Evolutionary conservation across 768 basidiomycete genomes (phyloP).

Genomic region (Exidia glandulosa): DNA sequence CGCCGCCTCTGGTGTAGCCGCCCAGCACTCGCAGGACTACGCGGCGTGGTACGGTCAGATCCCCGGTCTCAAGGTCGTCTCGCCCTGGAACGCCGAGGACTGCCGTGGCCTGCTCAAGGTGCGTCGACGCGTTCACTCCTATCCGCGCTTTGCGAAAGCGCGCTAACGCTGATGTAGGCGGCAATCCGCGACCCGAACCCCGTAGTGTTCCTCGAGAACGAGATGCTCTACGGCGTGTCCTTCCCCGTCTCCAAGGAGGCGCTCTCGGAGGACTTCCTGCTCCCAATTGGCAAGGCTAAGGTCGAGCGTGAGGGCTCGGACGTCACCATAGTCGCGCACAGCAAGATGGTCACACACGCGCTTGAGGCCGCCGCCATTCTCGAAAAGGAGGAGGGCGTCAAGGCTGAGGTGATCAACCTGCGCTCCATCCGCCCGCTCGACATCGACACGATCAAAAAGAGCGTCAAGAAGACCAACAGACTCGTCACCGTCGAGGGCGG

Average conservation of each 20-base stretch:
- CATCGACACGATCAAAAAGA: conserved; percentile 92
- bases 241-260: conserved; percentile 96
- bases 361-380: conserved; percentile 89
- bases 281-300: conserved; percentile 97
- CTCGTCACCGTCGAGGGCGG: conserved; percentile 95
- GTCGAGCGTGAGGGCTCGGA: conserved; percentile 88
- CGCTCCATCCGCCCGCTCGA: conserved; percentile 93
- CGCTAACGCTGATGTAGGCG: conserved; percentile 34
- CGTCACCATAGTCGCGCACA: conserved; percentile 93
- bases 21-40: conserved; percentile 97
- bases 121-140: conserved; percentile 4
- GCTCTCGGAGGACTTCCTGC: conserved; percentile 87
- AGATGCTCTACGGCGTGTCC: conserved; percentile 94
- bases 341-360: conserved; percentile 93
- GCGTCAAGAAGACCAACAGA: conserved; percentile 99
- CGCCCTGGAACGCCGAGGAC: conserved; percentile 97
- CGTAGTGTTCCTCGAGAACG: conserved; percentile 98
- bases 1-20: conserved; percentile 91
- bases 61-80: conserved; percentile 95
- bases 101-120: conserved; percentile 98
- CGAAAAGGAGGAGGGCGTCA: conserved; percentile 84
- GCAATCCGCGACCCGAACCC: conserved; percentile 99
- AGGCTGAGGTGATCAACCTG: conserved; percentile 96
- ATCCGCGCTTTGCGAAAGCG: background rate
- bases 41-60: conserved; percentile 89